phyloP scores from a whole-genome alignment of 768 basidiomycete species.

The Sporobolomyces pararoseus region DNA sequence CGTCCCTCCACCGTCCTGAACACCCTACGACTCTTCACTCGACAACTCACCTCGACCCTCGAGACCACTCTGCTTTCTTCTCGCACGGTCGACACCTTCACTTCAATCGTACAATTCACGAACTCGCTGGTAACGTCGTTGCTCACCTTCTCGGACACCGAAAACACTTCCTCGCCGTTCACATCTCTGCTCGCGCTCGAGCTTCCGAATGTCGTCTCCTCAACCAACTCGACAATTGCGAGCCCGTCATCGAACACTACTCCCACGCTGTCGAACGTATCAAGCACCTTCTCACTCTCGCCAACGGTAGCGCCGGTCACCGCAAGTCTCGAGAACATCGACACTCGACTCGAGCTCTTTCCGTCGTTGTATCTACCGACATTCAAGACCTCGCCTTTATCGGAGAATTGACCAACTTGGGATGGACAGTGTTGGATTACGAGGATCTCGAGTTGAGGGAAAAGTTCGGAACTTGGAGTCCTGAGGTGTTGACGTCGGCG shows the following conservation, averaged over 20 bases:
- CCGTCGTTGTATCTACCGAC: conserved; percentile 39
- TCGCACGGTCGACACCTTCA: conserved; percentile 35
- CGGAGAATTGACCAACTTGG: conserved; percentile 36
- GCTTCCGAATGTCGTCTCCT: conserved; percentile 32
- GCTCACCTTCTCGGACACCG: conserved; percentile 32
- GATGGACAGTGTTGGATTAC: conserved; percentile 40
- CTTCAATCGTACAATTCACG: conserved; percentile 33
- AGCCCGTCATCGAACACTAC: conserved; percentile 19
- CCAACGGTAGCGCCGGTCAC: conserved; percentile 1
- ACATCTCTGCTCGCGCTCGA: conserved; percentile 31
- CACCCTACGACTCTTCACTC: conserved; percentile 30
- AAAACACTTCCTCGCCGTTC: conserved; percentile 32
- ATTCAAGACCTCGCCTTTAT: conserved; percentile 37
- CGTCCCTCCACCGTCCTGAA: conserved; percentile 38
- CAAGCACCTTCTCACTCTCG: conserved; percentile 27
- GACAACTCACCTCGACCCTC: conserved; percentile 41
- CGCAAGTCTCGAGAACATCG: conserved; percentile 37
- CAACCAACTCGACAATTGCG: conserved; percentile 26
- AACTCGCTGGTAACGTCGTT: conserved; percentile 32
- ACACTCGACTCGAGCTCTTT: conserved; percentile 24
- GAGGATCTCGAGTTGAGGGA: conserved; percentile 35
- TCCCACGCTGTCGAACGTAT: conserved; percentile 31
- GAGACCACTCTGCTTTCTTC: conserved; percentile 39
- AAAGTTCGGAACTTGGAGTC: conserved; percentile 23
- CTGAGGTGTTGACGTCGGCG: conserved; percentile 28